phyloP scores from a whole-genome alignment of 495 filamentous ascomycete genomes.

The Lasiosphaeria hispida region DNA sequence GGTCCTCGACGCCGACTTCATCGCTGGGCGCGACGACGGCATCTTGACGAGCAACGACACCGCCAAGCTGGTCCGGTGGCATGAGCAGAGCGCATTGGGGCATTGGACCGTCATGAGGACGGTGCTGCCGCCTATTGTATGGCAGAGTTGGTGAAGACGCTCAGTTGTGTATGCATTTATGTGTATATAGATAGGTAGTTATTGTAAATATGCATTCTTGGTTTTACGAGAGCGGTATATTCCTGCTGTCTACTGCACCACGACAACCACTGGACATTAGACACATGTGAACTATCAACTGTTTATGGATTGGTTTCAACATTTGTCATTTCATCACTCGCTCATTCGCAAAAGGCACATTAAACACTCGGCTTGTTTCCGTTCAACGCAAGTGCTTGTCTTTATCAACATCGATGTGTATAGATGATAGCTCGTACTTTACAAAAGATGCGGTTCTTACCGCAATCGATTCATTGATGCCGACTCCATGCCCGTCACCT shows the following conservation, averaged over 20 bases:
- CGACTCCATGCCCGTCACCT: slow-evolving; percentile 22
- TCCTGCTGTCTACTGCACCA: too few relatives aligned
- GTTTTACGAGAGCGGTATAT: too few relatives aligned
- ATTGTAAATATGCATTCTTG: too few relatives aligned
- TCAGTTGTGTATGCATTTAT: neutral
- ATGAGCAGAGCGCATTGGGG: slow-evolving; percentile 68
- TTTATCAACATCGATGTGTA: slow-evolving; percentile 14
- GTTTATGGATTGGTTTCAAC: too few relatives aligned
- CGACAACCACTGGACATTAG: too few relatives aligned
- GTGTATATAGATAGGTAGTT: neutral
- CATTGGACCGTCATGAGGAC: slow-evolving; percentile 92
- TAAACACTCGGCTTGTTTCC: neutral
- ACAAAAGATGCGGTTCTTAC: slow-evolving; percentile 9
- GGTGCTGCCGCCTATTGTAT: slow-evolving; percentile 74
- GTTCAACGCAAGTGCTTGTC: neutral
- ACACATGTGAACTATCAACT: too few relatives aligned
- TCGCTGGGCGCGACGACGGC: slow-evolving; percentile 36
- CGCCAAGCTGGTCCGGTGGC: slow-evolving; percentile 61
- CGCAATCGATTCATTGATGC: slow-evolving; percentile 8
- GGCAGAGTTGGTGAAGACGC: slow-evolving; percentile 76
- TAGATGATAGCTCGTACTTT: slow-evolving; percentile 13
- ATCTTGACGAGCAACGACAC: slow-evolving; percentile 58
- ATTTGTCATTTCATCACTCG: too few relatives aligned
- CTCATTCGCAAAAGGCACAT: too few relatives aligned
- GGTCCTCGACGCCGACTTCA: slow-evolving; percentile 52